These are phyloP conservation scores for Auriculariales sp. DNA, from an alignment of 768 basidiomycete species.

Conservation along the genomic window DNA sequence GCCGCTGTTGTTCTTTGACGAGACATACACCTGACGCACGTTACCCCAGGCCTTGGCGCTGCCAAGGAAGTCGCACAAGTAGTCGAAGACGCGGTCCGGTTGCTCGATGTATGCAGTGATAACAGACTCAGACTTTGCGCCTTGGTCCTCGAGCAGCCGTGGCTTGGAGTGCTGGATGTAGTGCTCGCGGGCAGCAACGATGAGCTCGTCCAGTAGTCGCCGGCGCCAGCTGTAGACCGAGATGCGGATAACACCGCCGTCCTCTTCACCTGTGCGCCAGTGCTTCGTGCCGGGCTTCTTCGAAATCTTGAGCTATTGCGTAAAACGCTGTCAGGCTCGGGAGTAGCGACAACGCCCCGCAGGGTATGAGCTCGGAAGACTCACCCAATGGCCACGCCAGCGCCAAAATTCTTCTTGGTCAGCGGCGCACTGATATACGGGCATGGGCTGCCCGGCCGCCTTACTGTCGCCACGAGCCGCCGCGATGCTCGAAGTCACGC, in stretches of 20 bases:
- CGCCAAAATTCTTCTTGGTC: background rate
- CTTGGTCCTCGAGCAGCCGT: background rate
- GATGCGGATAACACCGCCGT: background rate
- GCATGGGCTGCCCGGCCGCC: background rate
- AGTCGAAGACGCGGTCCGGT: slow-evolving; percentile 35
- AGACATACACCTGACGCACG: slow-evolving; percentile 27
- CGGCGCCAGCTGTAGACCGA: background rate
- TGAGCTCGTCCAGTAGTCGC: background rate
- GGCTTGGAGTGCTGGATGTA: background rate
- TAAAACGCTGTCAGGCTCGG: background rate
- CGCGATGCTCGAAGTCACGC: background rate
- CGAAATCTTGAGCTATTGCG: background rate
- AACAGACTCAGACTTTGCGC: background rate
- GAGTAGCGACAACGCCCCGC: background rate
- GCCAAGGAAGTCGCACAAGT: slow-evolving; percentile 31
- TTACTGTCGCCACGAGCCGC: background rate
- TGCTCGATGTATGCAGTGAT: slow-evolving; percentile 31
- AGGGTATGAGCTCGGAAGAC: background rate
- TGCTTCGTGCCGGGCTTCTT: too few relatives aligned
- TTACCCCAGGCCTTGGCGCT: slow-evolving; percentile 24
- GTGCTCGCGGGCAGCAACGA: background rate
- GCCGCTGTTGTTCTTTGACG: slow-evolving; percentile 23
- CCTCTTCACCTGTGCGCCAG: background rate
- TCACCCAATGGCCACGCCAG: background rate
- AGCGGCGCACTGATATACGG: background rate